A percentile compares a stretch with the other conserved stretches of the same genome.
phyloP scores from a whole-genome alignment of 345 rosid genomes.

The Lumnitzera littorea region DNA sequence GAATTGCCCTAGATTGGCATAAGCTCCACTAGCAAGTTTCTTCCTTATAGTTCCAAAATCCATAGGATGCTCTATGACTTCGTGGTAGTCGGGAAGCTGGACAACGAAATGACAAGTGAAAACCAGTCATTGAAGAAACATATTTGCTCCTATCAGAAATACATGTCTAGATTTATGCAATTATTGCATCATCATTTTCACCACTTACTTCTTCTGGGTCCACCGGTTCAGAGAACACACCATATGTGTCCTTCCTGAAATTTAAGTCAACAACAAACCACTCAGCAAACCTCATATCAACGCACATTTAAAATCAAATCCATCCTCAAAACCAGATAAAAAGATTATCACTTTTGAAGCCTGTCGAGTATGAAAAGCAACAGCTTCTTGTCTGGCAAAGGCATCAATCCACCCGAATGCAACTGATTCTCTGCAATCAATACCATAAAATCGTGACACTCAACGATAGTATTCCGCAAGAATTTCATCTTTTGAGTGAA shows the following conservation, averaged over 20 bases:
- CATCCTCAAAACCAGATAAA: constrained; percentile 14
- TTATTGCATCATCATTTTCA: constrained; percentile 10
- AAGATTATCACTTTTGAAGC: constrained; percentile 45
- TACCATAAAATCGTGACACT: background rate
- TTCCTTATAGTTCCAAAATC: constrained; percentile 69
- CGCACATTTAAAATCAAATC: background rate
- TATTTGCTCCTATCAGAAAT: background rate
- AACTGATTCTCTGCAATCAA: constrained; percentile 18
- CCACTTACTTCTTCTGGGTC: constrained; percentile 57
- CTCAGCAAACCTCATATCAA: constrained; percentile 7
- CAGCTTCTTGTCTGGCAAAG: constrained; percentile 51
- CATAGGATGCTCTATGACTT: constrained; percentile 74
- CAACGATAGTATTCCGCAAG: background rate
- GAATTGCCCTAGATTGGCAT: constrained; percentile 61
- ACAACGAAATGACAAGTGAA: constrained; percentile 4
- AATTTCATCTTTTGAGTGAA: background rate
- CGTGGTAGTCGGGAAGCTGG: constrained; percentile 91
- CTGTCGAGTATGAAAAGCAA: constrained; percentile 48
- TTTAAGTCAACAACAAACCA: constrained; percentile 6
- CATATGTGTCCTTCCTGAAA: constrained; percentile 70
- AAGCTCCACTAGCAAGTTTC: constrained; percentile 52
- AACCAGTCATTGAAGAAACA: constrained; percentile 1
- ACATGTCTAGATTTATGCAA: background rate
- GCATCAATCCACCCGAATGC: constrained; percentile 35
- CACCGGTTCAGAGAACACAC: constrained; percentile 62